Evolutionary conservation across 768 basidiomycete genomes (phyloP).

Genomic region (button mushroom (Agaricus bisporus)): DNA sequence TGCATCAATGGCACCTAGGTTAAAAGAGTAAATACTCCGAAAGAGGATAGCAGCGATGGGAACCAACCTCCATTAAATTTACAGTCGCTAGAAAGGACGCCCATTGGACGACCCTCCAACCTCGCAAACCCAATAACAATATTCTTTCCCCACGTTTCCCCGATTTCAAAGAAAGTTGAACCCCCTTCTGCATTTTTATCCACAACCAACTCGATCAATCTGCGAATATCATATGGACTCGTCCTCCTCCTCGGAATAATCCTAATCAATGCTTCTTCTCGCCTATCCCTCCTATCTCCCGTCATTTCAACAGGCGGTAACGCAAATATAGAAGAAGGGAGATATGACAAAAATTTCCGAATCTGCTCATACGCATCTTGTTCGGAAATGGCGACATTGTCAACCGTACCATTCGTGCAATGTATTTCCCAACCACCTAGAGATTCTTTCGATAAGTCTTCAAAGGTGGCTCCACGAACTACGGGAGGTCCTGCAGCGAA

Average conservation of each 20-base stretch:
- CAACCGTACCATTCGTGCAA: conserved; percentile 29
- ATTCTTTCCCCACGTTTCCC: conserved; percentile 28
- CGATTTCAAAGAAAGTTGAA: conserved; percentile 32
- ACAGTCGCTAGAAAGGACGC: conserved; percentile 32
- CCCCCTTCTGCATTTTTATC: conserved; percentile 18
- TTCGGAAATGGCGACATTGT: conserved; percentile 31
- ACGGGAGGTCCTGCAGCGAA: conserved; percentile 31
- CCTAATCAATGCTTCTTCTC: conserved; percentile 27
- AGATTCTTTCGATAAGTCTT: conserved; percentile 28
- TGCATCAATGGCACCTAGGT: conserved; percentile 31
- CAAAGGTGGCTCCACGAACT: conserved; percentile 31
- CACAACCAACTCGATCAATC: conserved; percentile 27
- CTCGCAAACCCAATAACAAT: conserved; percentile 35
- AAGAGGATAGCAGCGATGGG: background rate
- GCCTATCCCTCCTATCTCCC: conserved; percentile 21
- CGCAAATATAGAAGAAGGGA: conserved; percentile 33
- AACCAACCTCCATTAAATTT: conserved; percentile 29
- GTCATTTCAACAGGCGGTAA: conserved; percentile 20
- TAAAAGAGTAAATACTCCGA: background rate
- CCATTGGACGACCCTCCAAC: conserved; percentile 27
- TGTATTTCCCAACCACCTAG: conserved; percentile 33
- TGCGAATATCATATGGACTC: conserved; percentile 30
- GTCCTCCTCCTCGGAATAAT: conserved; percentile 31
- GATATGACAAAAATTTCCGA: conserved; percentile 29
- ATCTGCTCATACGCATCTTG: conserved; percentile 30